A percentile compares a stretch with the other conserved stretches of the same genome.
phyloP scores from a whole-genome alignment of 306 rosid genomes.

The Astragalus glycyphyllos region DNA sequence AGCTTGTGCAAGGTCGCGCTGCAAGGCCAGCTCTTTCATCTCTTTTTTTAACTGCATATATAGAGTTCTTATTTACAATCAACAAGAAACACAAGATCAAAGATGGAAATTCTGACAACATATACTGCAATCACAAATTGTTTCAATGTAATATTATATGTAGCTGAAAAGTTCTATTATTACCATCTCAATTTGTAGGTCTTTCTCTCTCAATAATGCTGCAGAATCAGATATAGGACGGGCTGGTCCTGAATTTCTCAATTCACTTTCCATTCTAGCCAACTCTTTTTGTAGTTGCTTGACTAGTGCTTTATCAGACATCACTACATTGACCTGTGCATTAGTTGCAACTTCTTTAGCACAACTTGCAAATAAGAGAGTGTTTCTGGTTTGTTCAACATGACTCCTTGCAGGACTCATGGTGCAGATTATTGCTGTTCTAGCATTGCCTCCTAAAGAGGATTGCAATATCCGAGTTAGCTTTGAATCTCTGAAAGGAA shows the following conservation, averaged over 20 bases:
- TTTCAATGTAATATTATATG: not conserved
- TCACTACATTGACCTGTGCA: slow-evolving; percentile 88
- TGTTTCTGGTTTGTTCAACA: slow-evolving; percentile 93
- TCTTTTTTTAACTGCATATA: slow-evolving; percentile 81
- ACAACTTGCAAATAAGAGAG: slow-evolving; percentile 98
- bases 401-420: slow-evolving; percentile 95
- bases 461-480: slow-evolving; percentile 97
- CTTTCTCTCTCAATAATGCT: slow-evolving; percentile 74
- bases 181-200: slow-evolving; percentile 86
- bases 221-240: slow-evolving; percentile 53
- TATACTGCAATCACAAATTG: no score
- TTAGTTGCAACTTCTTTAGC: slow-evolving; percentile 92
- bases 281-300: slow-evolving; percentile 90
- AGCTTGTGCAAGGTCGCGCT: slow-evolving; percentile 76
- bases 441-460: slow-evolving; percentile 97
- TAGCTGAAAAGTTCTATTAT: slow-evolving; percentile 17
- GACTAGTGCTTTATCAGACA: slow-evolving; percentile 96
- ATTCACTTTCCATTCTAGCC: slow-evolving; percentile 79
- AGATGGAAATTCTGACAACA: not conserved
- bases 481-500: slow-evolving; percentile 99
- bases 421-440: slow-evolving; percentile 96
- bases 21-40: slow-evolving; percentile 61
- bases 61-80: slow-evolving; percentile 22
- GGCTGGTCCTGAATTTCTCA: slow-evolving; percentile 61
- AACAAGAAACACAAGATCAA: slow-evolving; percentile 26